Evolutionary conservation across 345 rosid species (phyloP), one percentile per base, ranked within the genome.

Genomic region (Eucalyptus cloeziana): DNA sequence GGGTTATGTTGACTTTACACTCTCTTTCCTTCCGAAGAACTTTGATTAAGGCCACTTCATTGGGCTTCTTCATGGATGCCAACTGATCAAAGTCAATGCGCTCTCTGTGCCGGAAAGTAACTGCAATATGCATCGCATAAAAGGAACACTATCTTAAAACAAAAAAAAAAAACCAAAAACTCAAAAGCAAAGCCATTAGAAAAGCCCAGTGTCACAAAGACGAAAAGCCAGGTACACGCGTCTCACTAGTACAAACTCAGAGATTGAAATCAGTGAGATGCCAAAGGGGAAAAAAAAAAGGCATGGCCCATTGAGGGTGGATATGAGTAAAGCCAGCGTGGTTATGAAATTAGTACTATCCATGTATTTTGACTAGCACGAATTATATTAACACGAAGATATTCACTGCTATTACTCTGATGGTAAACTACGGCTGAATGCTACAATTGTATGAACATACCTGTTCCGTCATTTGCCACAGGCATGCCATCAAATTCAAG

Each of bases 401-500:
- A 17, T 71, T 71, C 44, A 33, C 81, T 16, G 45, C 44, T 19
- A 71, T 33, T 33, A 4, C 24, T 22, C 21, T 71, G 81, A 33
- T 86, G 56, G 27, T n/a, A 86, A 30, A 40, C 45, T 13, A 47
- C 6, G 1, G 71, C 51, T 87, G 21, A n/a, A 87, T 44, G 47
- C 88, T 60, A 87, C 64, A 89, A 86, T 62, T 86, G 47, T 86
- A 81, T 37, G 58, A 71, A 86, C 89, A 50, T 64, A 85, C 98
- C 96, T 85, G 97, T 96, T 92, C 98, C 98, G 93, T 96, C 97
- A 92, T 93, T 96, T 89, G 99, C 97, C 91, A 97, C 94, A 86
- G 94, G 94, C 81, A 94, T 94, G 50, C 94, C 94, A 92, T 97
- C 99, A 89, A 96, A 97, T 33, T 93, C 91, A 51, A 96, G 96